phyloP scores from a whole-genome alignment of 2,329 filamentous ascomycete genomes.

The Aspergillus hiratsukae region DNA sequence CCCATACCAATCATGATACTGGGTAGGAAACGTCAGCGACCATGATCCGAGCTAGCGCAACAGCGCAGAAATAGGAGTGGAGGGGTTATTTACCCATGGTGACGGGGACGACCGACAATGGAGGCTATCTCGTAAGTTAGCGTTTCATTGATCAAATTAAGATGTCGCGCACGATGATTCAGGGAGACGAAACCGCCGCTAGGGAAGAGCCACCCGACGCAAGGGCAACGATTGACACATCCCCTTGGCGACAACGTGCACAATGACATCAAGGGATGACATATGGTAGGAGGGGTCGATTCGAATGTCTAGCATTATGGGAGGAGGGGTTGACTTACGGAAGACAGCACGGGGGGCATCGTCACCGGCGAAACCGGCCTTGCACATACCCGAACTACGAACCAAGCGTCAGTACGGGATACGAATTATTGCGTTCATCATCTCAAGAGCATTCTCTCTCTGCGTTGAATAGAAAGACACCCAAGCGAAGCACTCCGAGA shows the following conservation, averaged over 20 bases:
- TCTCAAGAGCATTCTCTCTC: neutral
- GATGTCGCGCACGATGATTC: neutral
- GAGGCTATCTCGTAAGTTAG: slow-evolving; percentile 61
- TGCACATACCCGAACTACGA: slow-evolving; percentile 98
- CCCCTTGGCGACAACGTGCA: neutral
- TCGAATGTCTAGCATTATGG: slow-evolving; percentile 12
- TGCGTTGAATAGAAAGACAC: neutral
- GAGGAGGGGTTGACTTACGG: slow-evolving; percentile 68
- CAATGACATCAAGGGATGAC: neutral
- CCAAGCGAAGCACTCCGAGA: neutral
- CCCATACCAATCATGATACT: slow-evolving; percentile 99
- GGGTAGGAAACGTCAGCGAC: slow-evolving; percentile 32
- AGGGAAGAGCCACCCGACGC: slow-evolving; percentile 14
- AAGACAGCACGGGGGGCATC: slow-evolving; percentile 99
- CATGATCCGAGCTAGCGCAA: slow-evolving; percentile 4
- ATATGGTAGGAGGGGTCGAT: slow-evolving; percentile 12
- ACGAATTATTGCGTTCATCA: neutral
- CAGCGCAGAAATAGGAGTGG: slow-evolving; percentile 1
- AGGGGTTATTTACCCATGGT: slow-evolving; percentile 82
- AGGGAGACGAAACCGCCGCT: neutral
- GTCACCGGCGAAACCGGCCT: slow-evolving; percentile 99
- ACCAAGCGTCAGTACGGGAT: slow-evolving; percentile 19
- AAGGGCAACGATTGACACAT: slow-evolving; percentile 18
- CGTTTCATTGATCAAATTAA: slow-evolving; percentile 4
- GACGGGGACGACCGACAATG: slow-evolving; percentile 98